Evolutionary conservation across 306 rosid species (phyloP).

Genomic region (Betula pendula): DNA sequence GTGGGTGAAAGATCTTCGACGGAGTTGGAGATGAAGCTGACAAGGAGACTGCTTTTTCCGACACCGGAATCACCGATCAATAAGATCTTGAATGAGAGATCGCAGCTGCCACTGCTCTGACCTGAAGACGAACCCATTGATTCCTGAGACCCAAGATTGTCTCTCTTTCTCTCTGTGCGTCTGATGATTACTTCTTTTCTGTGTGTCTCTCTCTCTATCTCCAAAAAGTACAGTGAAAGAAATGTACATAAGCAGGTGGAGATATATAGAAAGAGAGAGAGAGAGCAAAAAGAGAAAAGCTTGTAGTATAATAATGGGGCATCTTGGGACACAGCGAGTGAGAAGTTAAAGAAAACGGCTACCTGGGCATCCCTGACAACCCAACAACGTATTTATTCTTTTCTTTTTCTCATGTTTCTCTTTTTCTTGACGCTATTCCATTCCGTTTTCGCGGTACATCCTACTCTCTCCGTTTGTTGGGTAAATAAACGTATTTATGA

Average conservation of each 20-base stretch:
- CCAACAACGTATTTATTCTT: slow-evolving; percentile 61
- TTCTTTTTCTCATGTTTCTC: slow-evolving; percentile 30
- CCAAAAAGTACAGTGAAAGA: slow-evolving; percentile 36
- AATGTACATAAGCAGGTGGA: slow-evolving; percentile 23
- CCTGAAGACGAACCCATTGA: slow-evolving; percentile 85
- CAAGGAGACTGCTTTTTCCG: slow-evolving; percentile 91
- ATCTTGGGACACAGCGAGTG: slow-evolving; percentile 34
- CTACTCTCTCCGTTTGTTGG: slow-evolving; percentile 17
- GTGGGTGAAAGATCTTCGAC: slow-evolving; percentile 71
- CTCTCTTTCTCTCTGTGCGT: slow-evolving; percentile 2
- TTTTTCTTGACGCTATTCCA: slow-evolving; percentile 7
- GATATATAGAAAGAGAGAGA: slow-evolving; percentile 12
- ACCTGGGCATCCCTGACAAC: slow-evolving; percentile 45
- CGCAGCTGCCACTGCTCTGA: slow-evolving; percentile 62
- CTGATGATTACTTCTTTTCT: slow-evolving; percentile 37
- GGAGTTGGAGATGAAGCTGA: slow-evolving; percentile 78
- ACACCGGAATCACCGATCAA: slow-evolving; percentile 95
- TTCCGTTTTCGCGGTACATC: slow-evolving; percentile 22
- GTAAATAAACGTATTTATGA: not conserved
- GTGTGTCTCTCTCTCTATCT: slow-evolving; percentile 21
- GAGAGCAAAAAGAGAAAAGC: slow-evolving; percentile 3
- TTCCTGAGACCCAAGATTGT: not conserved
- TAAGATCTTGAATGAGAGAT: slow-evolving; percentile 94
- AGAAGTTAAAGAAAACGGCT: slow-evolving; percentile 66
- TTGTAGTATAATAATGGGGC: slow-evolving; percentile 20